Evolutionary conservation across 176 grass and related monocot genomes (phyloP).

Genomic region (Alloteropsis semialata): DNA sequence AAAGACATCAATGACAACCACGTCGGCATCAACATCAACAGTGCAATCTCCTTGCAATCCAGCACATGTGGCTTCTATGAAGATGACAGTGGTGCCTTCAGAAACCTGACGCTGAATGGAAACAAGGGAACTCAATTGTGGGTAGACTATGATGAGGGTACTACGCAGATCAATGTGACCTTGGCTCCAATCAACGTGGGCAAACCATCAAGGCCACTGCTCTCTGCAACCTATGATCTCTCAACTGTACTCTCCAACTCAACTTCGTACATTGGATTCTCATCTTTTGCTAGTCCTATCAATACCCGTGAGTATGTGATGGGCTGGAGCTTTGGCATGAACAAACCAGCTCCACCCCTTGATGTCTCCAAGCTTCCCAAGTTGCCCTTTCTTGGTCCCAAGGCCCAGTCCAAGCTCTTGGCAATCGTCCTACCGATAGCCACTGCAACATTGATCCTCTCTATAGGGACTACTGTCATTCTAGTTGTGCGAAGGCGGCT

Average conservation of each 20-base stretch:
- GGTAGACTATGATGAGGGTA: conserved; percentile 1
- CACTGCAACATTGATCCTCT: conserved; percentile 12
- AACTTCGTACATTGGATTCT: conserved; percentile 8
- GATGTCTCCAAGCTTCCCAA: conserved; percentile 27
- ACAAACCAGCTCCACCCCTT: conserved; percentile 8
- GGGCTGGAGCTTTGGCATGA: conserved; percentile 43
- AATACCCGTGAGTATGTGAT: conserved; percentile 28
- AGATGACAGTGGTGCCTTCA: not conserved
- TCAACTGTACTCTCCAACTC: conserved; percentile 2
- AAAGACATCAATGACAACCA: conserved; percentile 44
- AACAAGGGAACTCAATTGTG: not conserved
- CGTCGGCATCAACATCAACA: conserved; percentile 29
- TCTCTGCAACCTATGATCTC: conserved; percentile 21
- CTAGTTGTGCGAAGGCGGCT: not conserved
- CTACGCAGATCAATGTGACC: conserved; percentile 29
- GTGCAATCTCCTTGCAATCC: not conserved
- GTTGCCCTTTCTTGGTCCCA: not conserved
- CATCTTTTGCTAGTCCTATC: not conserved
- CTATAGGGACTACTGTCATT: not conserved
- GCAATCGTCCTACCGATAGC: conserved; percentile 15
- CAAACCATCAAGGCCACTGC: conserved; percentile 19
- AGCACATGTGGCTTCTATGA: conserved; percentile 16
- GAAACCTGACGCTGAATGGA: not conserved
- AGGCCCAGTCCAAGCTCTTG: conserved; percentile 8
- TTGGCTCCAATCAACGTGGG: conserved; percentile 9